phyloP scores from a whole-genome alignment of 148 eudicot species.

The Rhododendron ferrugineum region DNA sequence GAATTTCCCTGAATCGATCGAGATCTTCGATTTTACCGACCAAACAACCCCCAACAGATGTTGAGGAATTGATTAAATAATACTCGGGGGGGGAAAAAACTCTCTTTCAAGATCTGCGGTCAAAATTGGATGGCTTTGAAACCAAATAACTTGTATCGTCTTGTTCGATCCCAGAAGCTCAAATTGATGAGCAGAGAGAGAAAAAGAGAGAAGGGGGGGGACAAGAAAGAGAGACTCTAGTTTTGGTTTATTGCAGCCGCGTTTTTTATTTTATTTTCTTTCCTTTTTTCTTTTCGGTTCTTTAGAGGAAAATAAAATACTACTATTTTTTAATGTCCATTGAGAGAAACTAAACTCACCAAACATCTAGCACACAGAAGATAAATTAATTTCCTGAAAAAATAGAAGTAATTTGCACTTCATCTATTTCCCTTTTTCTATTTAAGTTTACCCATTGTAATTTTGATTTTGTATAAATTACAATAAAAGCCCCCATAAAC shows the following conservation, averaged over 20 bases:
- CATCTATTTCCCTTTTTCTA: background rate
- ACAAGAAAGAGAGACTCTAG: conserved; percentile 33
- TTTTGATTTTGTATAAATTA: background rate
- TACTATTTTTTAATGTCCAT: conserved; percentile 2
- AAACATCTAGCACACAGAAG: background rate
- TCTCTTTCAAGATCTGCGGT: conserved; percentile 8
- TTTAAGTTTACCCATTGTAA: background rate
- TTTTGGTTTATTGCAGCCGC: conserved; percentile 75
- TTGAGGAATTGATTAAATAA: background rate
- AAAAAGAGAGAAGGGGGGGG: background rate
- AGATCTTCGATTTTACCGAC: conserved; percentile 40
- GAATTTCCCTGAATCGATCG: conserved; percentile 32
- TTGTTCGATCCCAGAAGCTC: conserved; percentile 49
- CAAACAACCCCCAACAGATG: background rate
- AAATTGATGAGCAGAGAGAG: conserved; percentile 41
- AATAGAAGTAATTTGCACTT: background rate
- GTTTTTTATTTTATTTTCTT: conserved; percentile 23
- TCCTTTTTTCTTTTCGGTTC: background rate
- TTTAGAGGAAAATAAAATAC: background rate
- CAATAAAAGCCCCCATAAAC: background rate
- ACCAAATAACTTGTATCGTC: conserved; percentile 31
- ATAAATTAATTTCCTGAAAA: background rate
- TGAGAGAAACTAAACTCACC: background rate
- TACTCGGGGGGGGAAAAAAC: background rate
- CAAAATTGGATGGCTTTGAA: conserved; percentile 8